Evolutionary conservation across 768 basidiomycete species (phyloP), one percentile per base, ranked within the genome.

Genomic region (Panaeolus papilionaceus): DNA sequence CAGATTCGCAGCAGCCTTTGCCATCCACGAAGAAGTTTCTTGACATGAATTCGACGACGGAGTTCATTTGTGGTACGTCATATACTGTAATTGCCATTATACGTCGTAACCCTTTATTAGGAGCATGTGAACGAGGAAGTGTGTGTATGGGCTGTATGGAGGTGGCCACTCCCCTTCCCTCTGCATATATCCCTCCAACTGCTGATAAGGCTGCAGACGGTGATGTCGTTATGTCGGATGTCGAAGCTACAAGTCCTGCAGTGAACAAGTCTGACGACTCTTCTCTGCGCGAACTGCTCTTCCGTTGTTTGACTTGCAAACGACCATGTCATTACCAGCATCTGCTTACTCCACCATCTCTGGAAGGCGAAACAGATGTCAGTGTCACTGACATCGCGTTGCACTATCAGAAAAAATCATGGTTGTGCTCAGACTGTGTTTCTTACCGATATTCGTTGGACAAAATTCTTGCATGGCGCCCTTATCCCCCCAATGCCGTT

Each of bases 401-500:
- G 20, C 79, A 88, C 70, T 95, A 93, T 75, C 91, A 92, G 69
- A 66, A 73, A 0, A 77, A 78, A 39, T 73, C 74, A 37, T 94
- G 92, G 93, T 80, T 86, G 16, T 97, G 96, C 74, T 83, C 84
- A 5, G 92, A 96, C 71, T 97, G 96, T 73, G 76, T 81, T 23
- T 93, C 91, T 12, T 96, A 85, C 74, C 81, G 81, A 14, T 91
- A 90, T 74, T 76, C 80, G 9, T 78, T 95, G 12, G 94, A 96
- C 76, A 92, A 92, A 78, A 93, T 98, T 70, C 82, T 98, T 47
- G 96, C 95, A 1, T 98, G 96, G 96, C 85, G 95, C 37, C 92
- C 94, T 4, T 92, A 88, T 73, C 93, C 94, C 28, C 77, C 84
- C 0, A 83, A 85, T 68, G 91, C 88, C 18, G 76, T 83, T 8